Evolutionary conservation across 2,329 filamentous ascomycete species (phyloP), one percentile per base, ranked within the genome.

Genomic region (Claviceps africana): DNA sequence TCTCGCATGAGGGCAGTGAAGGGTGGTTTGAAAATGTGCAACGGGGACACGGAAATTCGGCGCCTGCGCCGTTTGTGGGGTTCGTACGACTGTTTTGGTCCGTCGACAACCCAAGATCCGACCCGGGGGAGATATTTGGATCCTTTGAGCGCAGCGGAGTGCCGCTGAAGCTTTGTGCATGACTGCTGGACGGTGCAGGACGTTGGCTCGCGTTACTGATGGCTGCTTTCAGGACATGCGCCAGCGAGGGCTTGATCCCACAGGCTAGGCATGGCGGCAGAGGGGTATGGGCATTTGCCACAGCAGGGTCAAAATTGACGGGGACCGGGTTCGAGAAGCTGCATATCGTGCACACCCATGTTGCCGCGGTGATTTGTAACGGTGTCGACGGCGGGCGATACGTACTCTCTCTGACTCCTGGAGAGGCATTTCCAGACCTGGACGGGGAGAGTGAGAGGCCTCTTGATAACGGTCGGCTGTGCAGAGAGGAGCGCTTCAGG

Each of bases 271-370:
- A 98, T 58, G 91, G 88, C 3, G 90, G 86, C 22, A 95, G 70
- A 9, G 83, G 84, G 5, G 86, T 95, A 56, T 88, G 81, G 21
- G 83, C 79, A 55, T 81, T 93, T 9, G 88, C 88, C 2, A 85
- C 83, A 1, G 83, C 77, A 0, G 89, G 86, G 61, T 97, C 91
- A 65, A 97, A 97, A 65, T 95, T 96, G 39, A 87, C 86, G 0
- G 93, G 90, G 1, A 96, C 82, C 0, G 88, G 85, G 62, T 97
- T 97, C 10, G 90, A 91, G 64, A 95, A 94, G 59, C 86, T 91
- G 73, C 91, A 97, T 61, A 97, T 97, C 1, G 87, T 85, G 70
- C 91, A 97, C 21, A 97, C 83, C 91, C 91, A 97, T 4, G 89
- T 96, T 6, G 87, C 88, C 54, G 75, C 78, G 57, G 74, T 77